Evolutionary conservation across 2,329 filamentous ascomycete genomes (phyloP), one percentile per base, ranked within the genome.

Genomic region (Pleochaeta shiraiana): DNA sequence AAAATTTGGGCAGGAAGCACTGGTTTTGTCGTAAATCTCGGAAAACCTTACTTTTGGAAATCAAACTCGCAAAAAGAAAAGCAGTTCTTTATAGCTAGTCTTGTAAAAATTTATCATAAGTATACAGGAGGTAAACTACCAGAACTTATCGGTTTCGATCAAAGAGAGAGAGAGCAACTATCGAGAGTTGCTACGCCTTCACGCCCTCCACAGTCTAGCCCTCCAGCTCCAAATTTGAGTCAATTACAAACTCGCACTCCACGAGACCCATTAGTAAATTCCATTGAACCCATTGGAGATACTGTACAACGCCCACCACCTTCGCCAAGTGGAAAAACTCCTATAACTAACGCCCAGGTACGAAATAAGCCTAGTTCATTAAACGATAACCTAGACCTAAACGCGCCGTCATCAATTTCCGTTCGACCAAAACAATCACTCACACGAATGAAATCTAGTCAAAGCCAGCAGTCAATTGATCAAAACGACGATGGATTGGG

Each of bases 1-100:
- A 83, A 83, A 69, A 75, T 86, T 72, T 95, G 88, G 88, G 92
- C 90, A 26, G 85, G 87, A 63, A 85, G 86, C 65, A 83, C 84
- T 55, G 93, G 93, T 19, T 97, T 98, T 72, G 79, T 87, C 30
- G 89, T 97, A 63, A 93, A 86, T 1, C 82, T 98, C 31, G 86
- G 87, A 30, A 98, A 98, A 74, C 88, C 90, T 0, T 98, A 98
- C 75, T 98, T 93, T 74, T 98, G 93, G 93, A 84, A 95, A 74
- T 90, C 93, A 37, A 85, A 90, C 68, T 93, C 89, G 0, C 82
- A 88, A 64, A 96, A 96, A 77, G 93, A 98, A 76, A 97, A 96
- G 79, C 92, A 95, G 73, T 97, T 97, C 76, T 98, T 98, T 75
- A 93, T 98, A 71, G 90, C 88, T 37, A 96, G 91, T 74, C 76